A percentile compares a stretch with the other conserved stretches of the same genome.
Conservation (phyloP, 1,284 basidiomycete genomes). For the Moesziomyces sp. region DNA sequence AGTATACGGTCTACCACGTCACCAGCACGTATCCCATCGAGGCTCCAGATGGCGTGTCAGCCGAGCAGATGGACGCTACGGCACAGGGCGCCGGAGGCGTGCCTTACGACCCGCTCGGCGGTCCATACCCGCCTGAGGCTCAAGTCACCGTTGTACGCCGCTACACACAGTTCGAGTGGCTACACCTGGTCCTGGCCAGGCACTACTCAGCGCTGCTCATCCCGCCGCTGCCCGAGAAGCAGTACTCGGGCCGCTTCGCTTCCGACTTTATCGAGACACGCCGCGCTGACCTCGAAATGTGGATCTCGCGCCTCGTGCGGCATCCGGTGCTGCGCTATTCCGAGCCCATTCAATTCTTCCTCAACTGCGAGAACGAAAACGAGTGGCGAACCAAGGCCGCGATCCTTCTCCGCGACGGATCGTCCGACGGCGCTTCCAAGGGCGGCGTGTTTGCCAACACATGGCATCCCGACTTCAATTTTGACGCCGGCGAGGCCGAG, state of each 20-base stretch:
- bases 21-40: slow-evolving; percentile 76
- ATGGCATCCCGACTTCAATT: slow-evolving; percentile 83
- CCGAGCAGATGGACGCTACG: neutral
- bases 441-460: slow-evolving; percentile 78
- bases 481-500: slow-evolving; percentile 71
- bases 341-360: slow-evolving; percentile 82
- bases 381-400: slow-evolving; percentile 35
- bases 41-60: neutral
- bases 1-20: slow-evolving; percentile 80
- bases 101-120: slow-evolving; percentile 51
- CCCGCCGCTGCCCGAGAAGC: slow-evolving; percentile 83
- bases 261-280: slow-evolving; percentile 83
- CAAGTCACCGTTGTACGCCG: slow-evolving; percentile 74
- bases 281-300: slow-evolving; percentile 80
- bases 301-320: slow-evolving; percentile 77
- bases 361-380: slow-evolving; percentile 66
- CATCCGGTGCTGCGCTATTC: slow-evolving; percentile 82
- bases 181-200: slow-evolving; percentile 77
- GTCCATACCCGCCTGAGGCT: slow-evolving; percentile 34
- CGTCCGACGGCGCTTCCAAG: neutral
- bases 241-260: slow-evolving; percentile 81
- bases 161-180: slow-evolving; percentile 83
- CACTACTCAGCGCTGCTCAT: slow-evolving; percentile 80
- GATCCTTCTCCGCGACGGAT: slow-evolving; percentile 10
- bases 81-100: slow-evolving; percentile 3